Evolutionary conservation across 1,139 yeast genomes (phyloP).

Genomic region (Spathaspora sp.): DNA sequence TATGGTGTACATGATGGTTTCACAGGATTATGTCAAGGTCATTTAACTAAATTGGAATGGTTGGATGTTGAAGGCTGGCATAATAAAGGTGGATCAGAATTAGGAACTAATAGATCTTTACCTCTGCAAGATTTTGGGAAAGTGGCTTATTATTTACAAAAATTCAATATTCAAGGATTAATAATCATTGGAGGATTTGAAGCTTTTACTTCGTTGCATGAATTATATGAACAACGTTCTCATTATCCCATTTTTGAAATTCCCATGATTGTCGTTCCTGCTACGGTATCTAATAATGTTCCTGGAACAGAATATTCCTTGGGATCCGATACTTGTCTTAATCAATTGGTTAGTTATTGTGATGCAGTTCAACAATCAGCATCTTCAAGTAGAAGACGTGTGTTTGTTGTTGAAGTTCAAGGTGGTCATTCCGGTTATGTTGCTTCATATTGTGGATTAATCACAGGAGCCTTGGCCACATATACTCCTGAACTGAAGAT

Average conservation of each 20-base stretch:
- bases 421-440: constrained; percentile 96
- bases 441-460: constrained; percentile 85
- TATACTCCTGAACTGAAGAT: constrained; percentile 92
- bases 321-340: constrained; percentile 93
- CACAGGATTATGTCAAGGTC: constrained; percentile 82
- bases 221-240: constrained; percentile 68
- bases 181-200: constrained; percentile 95
- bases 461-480: constrained; percentile 90
- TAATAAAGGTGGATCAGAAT: constrained; percentile 88
- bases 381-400: constrained; percentile 90
- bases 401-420: constrained; percentile 94
- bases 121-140: constrained; percentile 85
- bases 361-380: constrained; percentile 96
- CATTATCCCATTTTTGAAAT: constrained; percentile 88
- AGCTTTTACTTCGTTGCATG: constrained; percentile 80
- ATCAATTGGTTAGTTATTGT: constrained; percentile 86
- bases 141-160: constrained; percentile 88
- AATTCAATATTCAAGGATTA: constrained; percentile 80
- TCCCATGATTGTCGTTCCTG: constrained; percentile 92
- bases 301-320: constrained; percentile 96
- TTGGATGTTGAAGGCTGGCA: constrained; percentile 88
- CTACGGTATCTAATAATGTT: constrained; percentile 95
- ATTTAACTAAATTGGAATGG: constrained; percentile 77
- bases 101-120: constrained; percentile 88
- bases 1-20: constrained; percentile 91